phyloP scores from a whole-genome alignment of 352 stramenopile species.

The Pythium vanterpoolii region DNA sequence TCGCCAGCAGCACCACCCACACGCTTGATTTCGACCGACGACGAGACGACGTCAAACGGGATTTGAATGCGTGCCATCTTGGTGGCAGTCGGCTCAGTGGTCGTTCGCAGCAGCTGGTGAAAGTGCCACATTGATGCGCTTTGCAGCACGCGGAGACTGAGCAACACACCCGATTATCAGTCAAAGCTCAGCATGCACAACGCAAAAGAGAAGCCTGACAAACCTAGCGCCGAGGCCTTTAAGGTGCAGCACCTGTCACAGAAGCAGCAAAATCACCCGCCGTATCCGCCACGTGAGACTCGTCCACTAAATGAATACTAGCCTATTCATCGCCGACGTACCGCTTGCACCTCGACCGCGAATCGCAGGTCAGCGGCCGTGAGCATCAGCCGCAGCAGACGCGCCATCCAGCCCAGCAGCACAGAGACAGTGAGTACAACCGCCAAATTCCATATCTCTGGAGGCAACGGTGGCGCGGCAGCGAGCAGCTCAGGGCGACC shows the following conservation, averaged over 20 bases:
- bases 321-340: constrained; percentile 13
- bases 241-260: constrained; percentile 24
- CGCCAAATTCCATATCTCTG: constrained; percentile 62
- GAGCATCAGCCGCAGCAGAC: constrained; percentile 37
- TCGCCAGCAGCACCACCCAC: not conserved
- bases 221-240: constrained; percentile 29
- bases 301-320: not conserved
- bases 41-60: constrained; percentile 38
- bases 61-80: constrained; percentile 43
- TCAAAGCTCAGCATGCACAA: too few relatives aligned
- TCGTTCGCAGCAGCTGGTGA: constrained; percentile 54
- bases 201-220: not conserved
- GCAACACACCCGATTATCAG: too few relatives aligned
- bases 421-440: constrained; percentile 40
- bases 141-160: constrained; percentile 47
- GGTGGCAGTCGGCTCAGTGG: constrained; percentile 27
- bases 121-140: constrained; percentile 63
- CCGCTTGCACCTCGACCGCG: constrained; percentile 37
- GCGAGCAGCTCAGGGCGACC: not conserved
- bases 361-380: constrained; percentile 37
- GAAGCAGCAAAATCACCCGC: not conserved
- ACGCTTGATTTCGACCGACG: constrained; percentile 29
- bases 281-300: not conserved
- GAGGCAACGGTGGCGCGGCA: constrained; percentile 25
- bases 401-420: constrained; percentile 40